Evolutionary conservation across 2,329 filamentous ascomycete species (phyloP), one percentile per base, ranked within the genome.

Genomic region (Penicillium sp.): DNA sequence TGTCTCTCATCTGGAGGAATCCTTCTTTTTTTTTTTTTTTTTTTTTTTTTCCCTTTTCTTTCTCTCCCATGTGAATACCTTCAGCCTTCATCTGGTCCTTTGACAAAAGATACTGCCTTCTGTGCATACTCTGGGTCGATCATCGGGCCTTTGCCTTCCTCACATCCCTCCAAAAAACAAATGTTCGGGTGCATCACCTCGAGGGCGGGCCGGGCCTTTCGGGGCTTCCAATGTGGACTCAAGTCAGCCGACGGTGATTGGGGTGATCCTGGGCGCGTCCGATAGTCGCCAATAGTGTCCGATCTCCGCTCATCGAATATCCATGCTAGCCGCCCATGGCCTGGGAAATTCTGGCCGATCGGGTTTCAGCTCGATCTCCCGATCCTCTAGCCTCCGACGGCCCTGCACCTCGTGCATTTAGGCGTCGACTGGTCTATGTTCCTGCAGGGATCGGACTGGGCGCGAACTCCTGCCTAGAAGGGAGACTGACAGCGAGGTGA

Each of bases 241-340:
- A 53, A 59, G 58, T 56, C 45, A 58, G 55, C 50, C 47, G 38
- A 29, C 18, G 28, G 43, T 55, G 47, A 60, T 54, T 62, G 58
- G 55, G 45, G 47, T 41, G 33, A 8, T 4, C 7, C 47, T 49
- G 51, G 53, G 52, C 60, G 57, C 56, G 56, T 56, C 60, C 60
- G 60, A 60, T 63, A 63, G 60, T 62, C 59, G 57, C 60, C 60
- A 63, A 63, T 63, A 63, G 60, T 52, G 57, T 60, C 54, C 54
- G 57, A 61, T 59, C 59, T 51, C 47, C 51, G 36, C 52, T 42
- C 56, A 54, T 49, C 54, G 53, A 62, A 60, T 63, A 63, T 63
- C 61, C 60, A 46, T 49, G 58, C 54, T 63, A 61, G 60, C 61
- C 61, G 61, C 61, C 58, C 50, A 63, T 52, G 56, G 60, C 61